phyloP scores from a whole-genome alignment of 1,139 yeast genomes.

The Yamadazyma kanchanaburiensis region DNA sequence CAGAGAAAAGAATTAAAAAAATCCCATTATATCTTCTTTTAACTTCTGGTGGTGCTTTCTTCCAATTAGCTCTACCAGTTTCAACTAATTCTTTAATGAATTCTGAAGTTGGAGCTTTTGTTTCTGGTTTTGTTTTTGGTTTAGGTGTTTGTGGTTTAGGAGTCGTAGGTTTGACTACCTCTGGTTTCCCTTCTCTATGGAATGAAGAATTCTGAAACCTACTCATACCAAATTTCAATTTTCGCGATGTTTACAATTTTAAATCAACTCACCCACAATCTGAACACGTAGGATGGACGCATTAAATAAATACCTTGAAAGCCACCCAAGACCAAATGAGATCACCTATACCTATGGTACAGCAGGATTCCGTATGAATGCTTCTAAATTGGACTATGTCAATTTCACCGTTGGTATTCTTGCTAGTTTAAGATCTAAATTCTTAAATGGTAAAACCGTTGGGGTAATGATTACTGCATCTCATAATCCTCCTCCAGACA shows the following conservation, averaged over 20 bases:
- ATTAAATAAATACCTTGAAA: conserved; percentile 7
- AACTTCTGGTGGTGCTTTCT: conserved; percentile 40
- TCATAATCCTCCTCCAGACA: conserved; percentile 92
- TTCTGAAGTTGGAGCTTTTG: conserved; percentile 19
- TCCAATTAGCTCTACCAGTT: conserved; percentile 46
- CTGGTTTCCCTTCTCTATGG: conserved; percentile 25
- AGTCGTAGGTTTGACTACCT: conserved; percentile 4
- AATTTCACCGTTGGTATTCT: conserved; percentile 81
- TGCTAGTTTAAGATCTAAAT: conserved; percentile 78
- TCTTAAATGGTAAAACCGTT: conserved; percentile 62
- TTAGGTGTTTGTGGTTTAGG: conserved; percentile 1
- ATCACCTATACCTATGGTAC: conserved; percentile 75
- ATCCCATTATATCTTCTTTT: conserved; percentile 39
- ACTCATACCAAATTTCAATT: conserved; percentile 4
- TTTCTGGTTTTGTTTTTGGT: conserved; percentile 16
- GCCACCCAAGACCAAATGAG: conserved; percentile 46
- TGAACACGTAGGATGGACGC: too few relatives aligned
- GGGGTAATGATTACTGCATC: conserved; percentile 98
- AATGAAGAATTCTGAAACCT: conserved; percentile 25
- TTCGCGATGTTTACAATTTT: conserved; percentile 5
- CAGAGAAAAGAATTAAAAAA: conserved; percentile 35
- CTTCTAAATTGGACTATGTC: conserved; percentile 71
- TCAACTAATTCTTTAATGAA: conserved; percentile 33
- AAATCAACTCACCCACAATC: conserved; percentile 4
- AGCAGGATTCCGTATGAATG: conserved; percentile 90